phyloP scores from a whole-genome alignment of 495 filamentous ascomycete genomes.

The Xylaria flabelliformis region DNA sequence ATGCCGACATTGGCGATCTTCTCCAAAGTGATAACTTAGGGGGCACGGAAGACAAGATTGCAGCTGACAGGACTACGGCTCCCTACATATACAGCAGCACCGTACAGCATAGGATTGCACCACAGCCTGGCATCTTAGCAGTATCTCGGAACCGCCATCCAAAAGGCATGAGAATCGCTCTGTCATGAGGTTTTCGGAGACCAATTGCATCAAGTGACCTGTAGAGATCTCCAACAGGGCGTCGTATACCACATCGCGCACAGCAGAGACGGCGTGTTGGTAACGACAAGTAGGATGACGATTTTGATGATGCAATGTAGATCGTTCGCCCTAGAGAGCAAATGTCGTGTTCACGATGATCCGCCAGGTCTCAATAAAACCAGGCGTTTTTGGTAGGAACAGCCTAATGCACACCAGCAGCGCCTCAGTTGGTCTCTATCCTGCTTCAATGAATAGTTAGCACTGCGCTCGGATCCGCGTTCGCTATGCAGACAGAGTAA shows the following conservation, averaged over 20 bases:
- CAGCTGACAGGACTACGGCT: slow-evolving; percentile 22
- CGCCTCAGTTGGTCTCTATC: slow-evolving; percentile 10
- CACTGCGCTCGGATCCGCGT: slow-evolving; percentile 22
- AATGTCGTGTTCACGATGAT: slow-evolving; percentile 2
- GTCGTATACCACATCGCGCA: slow-evolving; percentile 2
- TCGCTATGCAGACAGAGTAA: too few relatives aligned
- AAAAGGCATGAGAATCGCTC: neutral
- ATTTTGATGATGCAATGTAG: slow-evolving; percentile 18
- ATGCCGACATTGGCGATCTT: slow-evolving; percentile 17
- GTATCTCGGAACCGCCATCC: slow-evolving; percentile 1
- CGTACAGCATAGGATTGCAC: slow-evolving; percentile 22
- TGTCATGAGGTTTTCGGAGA: neutral
- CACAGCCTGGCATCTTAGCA: slow-evolving; percentile 13
- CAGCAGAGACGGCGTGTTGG: slow-evolving; percentile 17
- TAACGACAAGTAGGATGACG: slow-evolving; percentile 19
- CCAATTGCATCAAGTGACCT: slow-evolving; percentile 6
- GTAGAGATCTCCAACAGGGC: slow-evolving; percentile 12
- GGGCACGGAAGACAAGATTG: slow-evolving; percentile 23
- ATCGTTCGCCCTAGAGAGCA: slow-evolving; percentile 7
- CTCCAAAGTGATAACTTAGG: slow-evolving; percentile 23
- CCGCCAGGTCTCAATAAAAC: slow-evolving; percentile 12
- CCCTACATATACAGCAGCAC: neutral
- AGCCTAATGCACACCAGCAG: slow-evolving; percentile 26
- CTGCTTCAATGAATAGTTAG: neutral
- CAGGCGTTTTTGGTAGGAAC: slow-evolving; percentile 20